phyloP scores from a whole-genome alignment of 805 yeast species.

The Sugiyamaella floridensis region DNA sequence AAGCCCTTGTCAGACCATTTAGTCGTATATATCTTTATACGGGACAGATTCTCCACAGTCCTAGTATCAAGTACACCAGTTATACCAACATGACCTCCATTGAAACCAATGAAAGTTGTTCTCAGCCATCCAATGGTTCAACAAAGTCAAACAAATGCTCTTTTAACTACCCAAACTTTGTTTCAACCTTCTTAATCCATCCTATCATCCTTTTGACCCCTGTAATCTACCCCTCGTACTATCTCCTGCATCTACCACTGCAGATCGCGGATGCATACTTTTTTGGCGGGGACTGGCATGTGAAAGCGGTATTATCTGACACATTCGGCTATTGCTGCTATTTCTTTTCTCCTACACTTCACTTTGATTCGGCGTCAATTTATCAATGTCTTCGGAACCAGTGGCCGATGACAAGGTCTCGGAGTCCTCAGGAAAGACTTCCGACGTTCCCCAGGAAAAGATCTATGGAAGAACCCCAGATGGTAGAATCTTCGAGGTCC shows the following conservation, averaged over 20 bases:
- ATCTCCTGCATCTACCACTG: not conserved
- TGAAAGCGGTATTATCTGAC: not conserved
- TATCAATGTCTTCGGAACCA: not conserved
- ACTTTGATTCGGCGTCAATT: not conserved
- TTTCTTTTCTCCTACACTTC: not conserved
- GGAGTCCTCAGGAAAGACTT: too few relatives aligned
- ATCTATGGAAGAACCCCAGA: constrained; percentile 27
- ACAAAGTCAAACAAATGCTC: too few relatives aligned
- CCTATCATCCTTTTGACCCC: not conserved
- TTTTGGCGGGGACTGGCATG: not conserved
- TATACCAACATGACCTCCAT: too few relatives aligned
- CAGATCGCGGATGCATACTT: not conserved
- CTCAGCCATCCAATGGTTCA: too few relatives aligned
- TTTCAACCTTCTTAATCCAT: too few relatives aligned
- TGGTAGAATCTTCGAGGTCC: constrained; percentile 34
- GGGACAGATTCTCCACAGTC: too few relatives aligned
- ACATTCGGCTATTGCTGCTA: not conserved
- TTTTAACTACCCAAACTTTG: too few relatives aligned
- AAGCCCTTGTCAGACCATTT: too few relatives aligned
- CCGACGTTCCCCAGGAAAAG: too few relatives aligned
- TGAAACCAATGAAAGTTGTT: too few relatives aligned
- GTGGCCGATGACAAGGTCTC: not conserved
- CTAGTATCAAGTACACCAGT: too few relatives aligned
- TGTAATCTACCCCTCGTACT: not conserved
- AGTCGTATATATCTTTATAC: too few relatives aligned